A percentile compares a stretch with the other conserved stretches of the same genome.
These are phyloP conservation scores for Kurtzmaniella quercitrusa DNA, from an alignment of 1,139 yeast species.

Conservation along the genomic window DNA sequence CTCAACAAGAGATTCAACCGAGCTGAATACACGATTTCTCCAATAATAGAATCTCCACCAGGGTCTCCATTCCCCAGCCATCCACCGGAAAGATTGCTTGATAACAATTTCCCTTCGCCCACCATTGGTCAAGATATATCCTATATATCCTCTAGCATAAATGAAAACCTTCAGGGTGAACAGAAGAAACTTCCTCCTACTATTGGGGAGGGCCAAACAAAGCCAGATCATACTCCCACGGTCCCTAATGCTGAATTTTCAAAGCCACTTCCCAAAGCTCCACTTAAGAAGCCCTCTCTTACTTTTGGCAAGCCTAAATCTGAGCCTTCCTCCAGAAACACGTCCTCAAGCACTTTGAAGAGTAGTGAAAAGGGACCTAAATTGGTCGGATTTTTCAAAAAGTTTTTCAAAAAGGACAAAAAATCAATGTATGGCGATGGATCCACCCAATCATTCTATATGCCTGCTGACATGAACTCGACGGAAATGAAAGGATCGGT, in stretches of 20 bases:
- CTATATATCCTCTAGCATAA: not conserved
- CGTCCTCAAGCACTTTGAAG: not conserved
- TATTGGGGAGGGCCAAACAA: too few relatives aligned
- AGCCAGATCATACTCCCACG: too few relatives aligned
- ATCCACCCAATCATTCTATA: too few relatives aligned
- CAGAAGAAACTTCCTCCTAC: too few relatives aligned
- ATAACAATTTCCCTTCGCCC: not conserved
- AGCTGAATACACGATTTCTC: not conserved
- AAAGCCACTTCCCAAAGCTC: not conserved
- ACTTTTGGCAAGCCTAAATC: not conserved
- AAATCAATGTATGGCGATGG: conserved; percentile 7
- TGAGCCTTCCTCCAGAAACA: not conserved
- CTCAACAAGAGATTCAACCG: not conserved
- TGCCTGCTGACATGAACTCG: too few relatives aligned
- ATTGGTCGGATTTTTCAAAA: conserved; percentile 9
- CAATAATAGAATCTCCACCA: not conserved
- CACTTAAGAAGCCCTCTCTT: not conserved
- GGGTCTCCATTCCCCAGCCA: not conserved
- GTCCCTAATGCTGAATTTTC: not conserved
- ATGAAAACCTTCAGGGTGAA: not conserved
- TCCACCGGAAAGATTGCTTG: not conserved
- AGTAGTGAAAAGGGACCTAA: conserved; percentile 6
- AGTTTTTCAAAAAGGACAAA: conserved; percentile 10
- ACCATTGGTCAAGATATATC: not conserved
- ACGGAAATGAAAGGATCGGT: not conserved